Base-by-base conservation (phyloP, 2,329 filamentous ascomycete genomes). In the Hypoxylon sp. region DNA sequence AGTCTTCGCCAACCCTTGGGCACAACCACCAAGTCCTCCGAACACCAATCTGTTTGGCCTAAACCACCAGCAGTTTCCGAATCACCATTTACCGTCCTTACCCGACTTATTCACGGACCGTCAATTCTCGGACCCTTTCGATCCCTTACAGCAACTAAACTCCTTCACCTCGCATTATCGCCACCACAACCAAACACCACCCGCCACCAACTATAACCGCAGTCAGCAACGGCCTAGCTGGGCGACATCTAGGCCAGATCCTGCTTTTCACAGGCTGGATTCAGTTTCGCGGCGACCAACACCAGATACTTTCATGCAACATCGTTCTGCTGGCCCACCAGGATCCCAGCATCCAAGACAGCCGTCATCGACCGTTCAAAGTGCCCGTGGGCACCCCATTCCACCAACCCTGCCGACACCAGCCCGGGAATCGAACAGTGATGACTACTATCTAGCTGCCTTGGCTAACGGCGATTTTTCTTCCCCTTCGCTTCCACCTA, bases 401-500 rank as follows among this genome's bases (percentile, higher is more conserved):
- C 65, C 55, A 34, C 63, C 66, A 19, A 64, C 41, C 14, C 64
- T 52, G 50, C 19, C n/a, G n/a, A 25, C 7, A 23, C 52, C 25
- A n/a, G 30, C 5, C 30, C 52, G 46, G 49, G 59, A 65, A 23
- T 53, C 52, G 41, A 63, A 46, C 48, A 66, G 50, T 38, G 74
- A 76, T 68, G 73, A 76, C 48, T 55, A 60, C 13, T 74, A 72
- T 45, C 45, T 77, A 28, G 6, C 63, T 17, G 34, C 68, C 19
- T 57, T 78, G 21, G 72, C 67, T 43, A 68, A 62, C 14, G 67
- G 67, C 32, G 63, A 76, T 46, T 78, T 78, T 49, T 73, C 75
- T n/a, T 78, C 75, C 19, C 74, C 75, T 7, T 77, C 76, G 11
- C 61, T 78, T 14, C 75, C 75, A 5, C 73, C 75, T 1, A 61